phyloP scores from a whole-genome alignment of 163 green algal species.

The Dunaliella salina region DNA sequence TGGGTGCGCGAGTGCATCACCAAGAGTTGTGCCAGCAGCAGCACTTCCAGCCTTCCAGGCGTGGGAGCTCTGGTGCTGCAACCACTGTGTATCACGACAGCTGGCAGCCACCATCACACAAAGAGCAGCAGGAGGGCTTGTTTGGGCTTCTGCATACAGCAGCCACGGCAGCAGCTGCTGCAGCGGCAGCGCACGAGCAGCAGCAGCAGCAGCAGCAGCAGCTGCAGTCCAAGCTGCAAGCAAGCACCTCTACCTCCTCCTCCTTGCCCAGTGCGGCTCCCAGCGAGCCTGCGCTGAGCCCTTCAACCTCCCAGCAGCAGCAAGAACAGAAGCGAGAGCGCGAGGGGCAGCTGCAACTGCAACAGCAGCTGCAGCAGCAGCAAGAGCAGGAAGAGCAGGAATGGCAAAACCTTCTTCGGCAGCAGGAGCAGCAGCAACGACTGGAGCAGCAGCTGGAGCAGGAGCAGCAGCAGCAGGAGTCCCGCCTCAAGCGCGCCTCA shows the following conservation, averaged over 20 bases:
- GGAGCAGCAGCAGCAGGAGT: not conserved
- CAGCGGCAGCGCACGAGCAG: not conserved
- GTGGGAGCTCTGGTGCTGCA: not conserved
- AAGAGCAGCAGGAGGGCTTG: not conserved
- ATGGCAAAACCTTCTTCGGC: no score
- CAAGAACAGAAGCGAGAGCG: not conserved
- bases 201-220: not conserved
- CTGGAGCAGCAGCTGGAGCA: not conserved
- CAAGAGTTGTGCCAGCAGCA: not conserved
- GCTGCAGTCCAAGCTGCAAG: not conserved
- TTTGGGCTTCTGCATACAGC: not conserved
- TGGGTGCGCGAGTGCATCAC: not conserved
- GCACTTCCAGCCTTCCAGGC: not conserved
- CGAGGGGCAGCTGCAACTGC: not conserved
- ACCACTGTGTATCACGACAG: not conserved
- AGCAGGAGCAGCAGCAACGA: not conserved
- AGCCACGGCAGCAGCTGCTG: not conserved
- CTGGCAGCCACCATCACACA: not conserved
- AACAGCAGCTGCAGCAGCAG: not conserved
- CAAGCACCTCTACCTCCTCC: not conserved
- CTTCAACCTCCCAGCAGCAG: not conserved
- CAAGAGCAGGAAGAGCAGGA: not conserved
- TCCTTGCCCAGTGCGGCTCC: not conserved
- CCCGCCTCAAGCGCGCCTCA: no score
- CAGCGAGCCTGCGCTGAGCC: not conserved